Evolutionary conservation across 169 alveolate genomes (phyloP).

Genomic region (Blepharisma undulans): DNA sequence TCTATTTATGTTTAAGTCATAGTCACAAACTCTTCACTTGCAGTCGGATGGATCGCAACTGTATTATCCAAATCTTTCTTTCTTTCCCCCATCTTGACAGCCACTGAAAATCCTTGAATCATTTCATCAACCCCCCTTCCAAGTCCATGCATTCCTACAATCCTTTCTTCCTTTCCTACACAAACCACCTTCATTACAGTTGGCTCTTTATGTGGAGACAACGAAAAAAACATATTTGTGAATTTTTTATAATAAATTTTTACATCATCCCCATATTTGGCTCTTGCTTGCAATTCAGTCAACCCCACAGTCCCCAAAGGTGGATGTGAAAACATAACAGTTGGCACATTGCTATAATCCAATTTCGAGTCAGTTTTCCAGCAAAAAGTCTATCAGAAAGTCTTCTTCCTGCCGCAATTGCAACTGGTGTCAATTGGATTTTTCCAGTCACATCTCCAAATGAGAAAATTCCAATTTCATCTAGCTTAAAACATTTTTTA

Average conservation of each 20-base stretch:
- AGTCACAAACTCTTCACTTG: conserved; percentile 88
- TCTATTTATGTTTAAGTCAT: conserved; percentile 18
- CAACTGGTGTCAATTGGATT: conserved; percentile 92
- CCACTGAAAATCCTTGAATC: conserved; percentile 90
- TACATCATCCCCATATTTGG: conserved; percentile 73
- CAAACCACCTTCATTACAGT: conserved; percentile 78
- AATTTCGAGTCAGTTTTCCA: conserved; percentile 54
- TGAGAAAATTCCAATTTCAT: conserved; percentile 76
- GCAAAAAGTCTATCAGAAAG: conserved; percentile 89
- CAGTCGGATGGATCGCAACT: conserved; percentile 91
- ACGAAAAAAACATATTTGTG: conserved; percentile 71
- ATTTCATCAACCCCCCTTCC: conserved; percentile 91
- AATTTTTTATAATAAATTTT: conserved; percentile 66
- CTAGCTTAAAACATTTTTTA: too few relatives aligned
- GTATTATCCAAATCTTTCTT: conserved; percentile 86
- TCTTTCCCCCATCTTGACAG: conserved; percentile 90
- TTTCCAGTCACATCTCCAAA: conserved; percentile 75
- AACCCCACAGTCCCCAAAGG: conserved; percentile 91
- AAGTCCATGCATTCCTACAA: conserved; percentile 87
- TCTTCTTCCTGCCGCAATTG: conserved; percentile 94
- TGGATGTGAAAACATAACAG: conserved; percentile 92
- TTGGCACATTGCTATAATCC: conserved; percentile 86
- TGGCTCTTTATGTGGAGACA: conserved; percentile 62
- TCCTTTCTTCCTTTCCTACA: conserved; percentile 73
- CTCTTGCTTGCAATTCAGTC: conserved; percentile 87